These are phyloP conservation scores for Aspergillus pseudoterreus DNA, from an alignment of 2,329 filamentous ascomycete species.

Conservation along the genomic window DNA sequence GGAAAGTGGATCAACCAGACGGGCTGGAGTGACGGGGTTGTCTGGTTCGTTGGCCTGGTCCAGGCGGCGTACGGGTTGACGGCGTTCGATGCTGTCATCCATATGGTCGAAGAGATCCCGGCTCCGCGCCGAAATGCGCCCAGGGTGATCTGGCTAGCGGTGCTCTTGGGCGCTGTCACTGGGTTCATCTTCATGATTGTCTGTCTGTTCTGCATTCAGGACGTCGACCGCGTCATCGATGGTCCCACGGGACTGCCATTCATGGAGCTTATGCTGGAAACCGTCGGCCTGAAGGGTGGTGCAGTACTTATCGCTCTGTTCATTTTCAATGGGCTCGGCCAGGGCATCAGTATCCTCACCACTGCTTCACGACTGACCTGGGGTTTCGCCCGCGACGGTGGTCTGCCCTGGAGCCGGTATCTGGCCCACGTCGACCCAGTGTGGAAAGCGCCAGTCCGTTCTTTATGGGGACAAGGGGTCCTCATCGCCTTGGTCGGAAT, in stretches of 20 bases:
- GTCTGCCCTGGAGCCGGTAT: slow-evolving; percentile 44
- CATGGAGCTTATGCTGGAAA: slow-evolving; percentile 46
- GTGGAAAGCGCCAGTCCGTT: slow-evolving; percentile 53
- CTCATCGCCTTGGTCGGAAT: slow-evolving; percentile 50
- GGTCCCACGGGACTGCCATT: slow-evolving; percentile 44
- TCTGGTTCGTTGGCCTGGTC: slow-evolving; percentile 57
- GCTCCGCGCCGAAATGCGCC: slow-evolving; percentile 50
- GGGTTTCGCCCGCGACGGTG: slow-evolving; percentile 55
- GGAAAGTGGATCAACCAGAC: slow-evolving; percentile 50
- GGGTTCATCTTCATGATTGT: slow-evolving; percentile 53
- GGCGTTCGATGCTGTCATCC: slow-evolving; percentile 57
- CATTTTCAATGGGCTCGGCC: slow-evolving; percentile 54
- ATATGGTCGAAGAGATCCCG: slow-evolving; percentile 58
- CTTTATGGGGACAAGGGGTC: slow-evolving; percentile 52
- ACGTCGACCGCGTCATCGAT: slow-evolving; percentile 41
- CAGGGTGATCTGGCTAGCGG: slow-evolving; percentile 51
- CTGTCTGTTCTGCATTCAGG: slow-evolving; percentile 51
- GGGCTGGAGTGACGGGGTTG: slow-evolving; percentile 53
- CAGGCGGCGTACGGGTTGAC: slow-evolving; percentile 56
- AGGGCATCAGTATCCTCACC: slow-evolving; percentile 51
- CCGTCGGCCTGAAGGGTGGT: slow-evolving; percentile 41
- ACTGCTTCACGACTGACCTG: slow-evolving; percentile 52
- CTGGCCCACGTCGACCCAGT: slow-evolving; percentile 44
- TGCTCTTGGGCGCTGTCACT: slow-evolving; percentile 47
- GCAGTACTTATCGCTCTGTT: slow-evolving; percentile 52